Evolutionary conservation across 176 grass and related monocot genomes (phyloP).

Genomic region (Avena sativa): DNA sequence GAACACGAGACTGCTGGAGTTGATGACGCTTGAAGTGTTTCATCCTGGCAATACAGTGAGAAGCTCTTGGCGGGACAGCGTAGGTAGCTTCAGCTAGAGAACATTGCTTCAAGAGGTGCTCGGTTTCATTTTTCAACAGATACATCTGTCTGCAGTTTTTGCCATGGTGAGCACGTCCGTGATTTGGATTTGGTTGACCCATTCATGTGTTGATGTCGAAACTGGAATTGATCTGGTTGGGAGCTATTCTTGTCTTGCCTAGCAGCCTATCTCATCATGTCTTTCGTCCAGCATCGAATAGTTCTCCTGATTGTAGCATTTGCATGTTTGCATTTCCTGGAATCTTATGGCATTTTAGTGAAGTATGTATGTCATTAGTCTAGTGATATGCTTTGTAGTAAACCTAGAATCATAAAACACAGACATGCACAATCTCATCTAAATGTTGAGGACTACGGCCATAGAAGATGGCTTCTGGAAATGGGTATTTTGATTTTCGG

Average conservation of each 20-base stretch:
- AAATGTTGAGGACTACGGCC: neutral
- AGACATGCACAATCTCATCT: neutral
- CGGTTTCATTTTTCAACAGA: neutral
- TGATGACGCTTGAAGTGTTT: neutral
- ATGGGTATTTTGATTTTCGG: neutral
- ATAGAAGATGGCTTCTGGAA: neutral
- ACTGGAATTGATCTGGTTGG: neutral
- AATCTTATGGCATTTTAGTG: neutral
- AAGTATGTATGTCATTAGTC: neutral
- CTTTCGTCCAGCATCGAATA: neutral
- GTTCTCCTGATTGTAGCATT: neutral
- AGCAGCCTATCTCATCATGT: neutral
- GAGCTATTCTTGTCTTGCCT: neutral
- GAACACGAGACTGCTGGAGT: slow-evolving; percentile 14
- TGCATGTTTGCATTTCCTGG: neutral
- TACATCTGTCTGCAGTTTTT: neutral
- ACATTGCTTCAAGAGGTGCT: neutral
- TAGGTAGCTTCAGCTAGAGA: neutral
- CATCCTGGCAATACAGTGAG: neutral
- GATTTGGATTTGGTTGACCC: neutral
- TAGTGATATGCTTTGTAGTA: neutral
- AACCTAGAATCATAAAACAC: neutral
- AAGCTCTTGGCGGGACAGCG: neutral
- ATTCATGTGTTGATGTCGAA: neutral
- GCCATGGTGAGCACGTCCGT: neutral